These are phyloP conservation scores for Globisporangium emineosum DNA, from an alignment of 352 stramenopile species.

Conservation along the genomic window DNA sequence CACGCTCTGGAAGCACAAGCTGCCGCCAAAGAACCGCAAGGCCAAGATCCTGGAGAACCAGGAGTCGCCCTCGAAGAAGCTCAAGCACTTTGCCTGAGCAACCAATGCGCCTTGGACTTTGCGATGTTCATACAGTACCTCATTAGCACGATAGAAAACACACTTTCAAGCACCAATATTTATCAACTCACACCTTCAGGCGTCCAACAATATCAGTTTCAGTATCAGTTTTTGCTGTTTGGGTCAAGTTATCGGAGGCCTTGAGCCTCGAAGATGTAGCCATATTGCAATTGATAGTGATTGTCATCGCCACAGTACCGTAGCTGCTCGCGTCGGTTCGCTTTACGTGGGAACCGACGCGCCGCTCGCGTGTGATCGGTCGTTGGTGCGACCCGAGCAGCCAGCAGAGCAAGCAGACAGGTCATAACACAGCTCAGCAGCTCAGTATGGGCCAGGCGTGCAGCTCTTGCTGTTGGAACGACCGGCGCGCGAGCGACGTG, in stretches of 20 bases:
- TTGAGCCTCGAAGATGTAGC: neutral
- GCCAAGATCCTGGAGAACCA: conserved; percentile 65
- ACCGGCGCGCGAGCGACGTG: conserved; percentile 30
- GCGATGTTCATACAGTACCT: neutral
- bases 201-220: too few relatives aligned
- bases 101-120: neutral
- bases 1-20: conserved; percentile 84
- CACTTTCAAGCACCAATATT: neutral
- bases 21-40: conserved; percentile 83
- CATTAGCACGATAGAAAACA: neutral
- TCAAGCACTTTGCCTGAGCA: conserved; percentile 71
- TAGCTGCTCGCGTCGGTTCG: conserved; percentile 1
- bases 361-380: neutral
- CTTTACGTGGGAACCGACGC: conserved; percentile 8
- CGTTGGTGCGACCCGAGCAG: too few relatives aligned
- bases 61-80: conserved; percentile 84
- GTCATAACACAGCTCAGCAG: neutral
- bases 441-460: conserved; percentile 36
- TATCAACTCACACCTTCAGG: neutral
- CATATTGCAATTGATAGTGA: neutral
- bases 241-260: neutral
- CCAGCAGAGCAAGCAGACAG: neutral
- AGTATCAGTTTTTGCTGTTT: neutral
- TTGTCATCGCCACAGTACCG: neutral
- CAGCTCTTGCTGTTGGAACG: conserved; percentile 40